Base-by-base conservation (phyloP, 208 protist genomes). In the Acanthamoeba triangularis region DNA sequence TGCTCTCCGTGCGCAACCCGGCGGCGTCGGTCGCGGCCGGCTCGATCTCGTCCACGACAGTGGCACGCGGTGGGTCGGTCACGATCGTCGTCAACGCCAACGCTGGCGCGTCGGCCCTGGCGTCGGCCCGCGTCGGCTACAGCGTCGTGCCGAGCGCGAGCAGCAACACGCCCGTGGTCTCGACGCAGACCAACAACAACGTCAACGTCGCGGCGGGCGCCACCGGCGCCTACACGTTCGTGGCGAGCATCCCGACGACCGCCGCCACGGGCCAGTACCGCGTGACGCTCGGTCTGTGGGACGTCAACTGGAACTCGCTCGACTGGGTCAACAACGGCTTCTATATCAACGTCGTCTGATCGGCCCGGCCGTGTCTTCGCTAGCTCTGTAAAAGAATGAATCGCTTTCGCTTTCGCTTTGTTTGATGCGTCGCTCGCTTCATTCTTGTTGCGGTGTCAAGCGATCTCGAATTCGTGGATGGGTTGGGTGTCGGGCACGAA, bases 401-500 rank as follows among this genome's bases (percentile, higher is more conserved):
- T 4, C 37, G 37, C 3, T 41, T 41, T 41, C 37, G 37, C 37
- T 41, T 41, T 41, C 37, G 3, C 37, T 41, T 41, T 41, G 37
- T 41, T 41, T 41, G n/a, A n/a, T n/a, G n/a, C n/a, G n/a, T n/a
- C n/a, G n/a, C n/a, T n/a, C n/a, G n/a, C n/a, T n/a, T n/a, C n/a
- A n/a, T n/a, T n/a, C n/a, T n/a, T n/a, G n/a, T n/a, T n/a, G n/a
- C n/a, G n/a, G n/a, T n/a, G n/a, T n/a, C n/a, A 85, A 44, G 76
- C 33, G 33, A 85, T 47, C 41, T 85, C 76, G 41, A 85, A 85
- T 25, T 85, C 76, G 76, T 85, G 76, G 41, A 85, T 85, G 76
- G 76, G 76, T 28, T 85, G 76, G 11, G 76, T 85, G 76, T 13
- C 16, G 47, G 35, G 41, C 41, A 85, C 44, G 47, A 85, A 59